Percentiles rank a stretch among this genome's conserved stretches.
Conservation (phyloP, 352 stramenopile genomes). For the Globisporangium okanoganense region DNA sequence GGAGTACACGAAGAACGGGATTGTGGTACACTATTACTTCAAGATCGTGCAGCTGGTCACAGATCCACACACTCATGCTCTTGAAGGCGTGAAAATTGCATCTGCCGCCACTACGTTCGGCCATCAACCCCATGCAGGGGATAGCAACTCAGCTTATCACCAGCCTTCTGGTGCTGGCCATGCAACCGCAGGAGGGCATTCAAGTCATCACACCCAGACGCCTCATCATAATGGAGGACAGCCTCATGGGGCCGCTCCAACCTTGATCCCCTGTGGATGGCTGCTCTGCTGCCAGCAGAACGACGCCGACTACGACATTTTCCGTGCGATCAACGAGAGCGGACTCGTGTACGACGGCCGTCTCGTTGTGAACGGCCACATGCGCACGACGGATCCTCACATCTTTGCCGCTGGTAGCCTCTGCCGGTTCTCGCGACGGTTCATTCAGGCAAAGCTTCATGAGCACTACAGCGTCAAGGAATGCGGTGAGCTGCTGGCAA, state of each 20-base stretch:
- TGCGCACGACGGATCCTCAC: constrained; percentile 80
- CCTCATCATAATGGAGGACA: neutral
- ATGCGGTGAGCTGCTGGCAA: constrained; percentile 64
- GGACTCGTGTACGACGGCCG: constrained; percentile 91
- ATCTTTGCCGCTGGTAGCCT: constrained; percentile 71
- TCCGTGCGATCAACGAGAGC: constrained; percentile 87
- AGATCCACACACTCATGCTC: constrained; percentile 21
- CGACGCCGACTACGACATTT: constrained; percentile 86
- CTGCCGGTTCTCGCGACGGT: constrained; percentile 80
- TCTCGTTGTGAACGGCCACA: constrained; percentile 84
- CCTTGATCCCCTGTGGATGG: constrained; percentile 51
- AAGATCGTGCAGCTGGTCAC: constrained; percentile 48
- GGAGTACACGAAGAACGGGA: constrained; percentile 31
- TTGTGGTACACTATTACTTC: constrained; percentile 38
- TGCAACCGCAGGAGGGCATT: neutral
- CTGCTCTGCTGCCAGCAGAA: constrained; percentile 83
- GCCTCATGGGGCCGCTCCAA: constrained; percentile 2
- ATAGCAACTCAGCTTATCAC: neutral
- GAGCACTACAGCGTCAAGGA: constrained; percentile 79
- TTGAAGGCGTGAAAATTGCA: constrained; percentile 42
- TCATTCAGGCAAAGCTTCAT: constrained; percentile 69
- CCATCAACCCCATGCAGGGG: neutral
- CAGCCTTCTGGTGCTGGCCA: neutral
- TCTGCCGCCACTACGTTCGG: constrained; percentile 10
- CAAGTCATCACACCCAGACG: constrained; percentile 7